Evolutionary conservation across 1,284 basidiomycete species (phyloP), one percentile per base, ranked within the genome.

Genomic region (Puccinia horiana): DNA sequence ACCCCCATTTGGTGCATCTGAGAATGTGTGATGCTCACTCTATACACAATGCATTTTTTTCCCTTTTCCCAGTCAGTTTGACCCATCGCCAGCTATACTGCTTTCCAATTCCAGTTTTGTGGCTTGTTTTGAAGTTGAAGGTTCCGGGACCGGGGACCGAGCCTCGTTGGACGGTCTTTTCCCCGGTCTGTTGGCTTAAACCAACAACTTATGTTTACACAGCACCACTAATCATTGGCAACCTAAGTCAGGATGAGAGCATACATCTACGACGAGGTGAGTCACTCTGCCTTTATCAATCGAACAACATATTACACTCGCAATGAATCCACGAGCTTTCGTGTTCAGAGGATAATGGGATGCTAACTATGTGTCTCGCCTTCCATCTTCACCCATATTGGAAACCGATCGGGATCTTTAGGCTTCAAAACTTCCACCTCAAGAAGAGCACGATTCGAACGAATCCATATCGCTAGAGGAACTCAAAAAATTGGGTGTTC

Each of bases 381-480:
- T n/a, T 42, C 65, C 8, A 6, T 47, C 37, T 69, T n/a, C 37
- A n/a, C 65, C 1, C 9, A 42, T n/a, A 67, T 61, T 18, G 56
- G 2, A 37, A 12, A 37, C 16, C 63, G 11, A 20, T 14, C 20
- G 4, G 3, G n/a, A 44, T 18, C 4, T n/a, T 5, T 20, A 69
- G 65, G 65, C 32, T 11, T 47, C 65, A n/a, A n/a, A n/a, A 23
- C 37, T 69, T 47, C 40, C 65, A n/a, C 65, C 65, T 0, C 65
- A 69, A 29, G 65, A 58, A 20, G 63, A 67, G 32, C 76, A 79
- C 32, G 76, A 67, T 32, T 79, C 76, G 11, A 79, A 70, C 32
- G 65, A 54, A 23, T 18, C 76, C 42, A 49, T 79, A 26, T 44
- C 76, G 16, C 8, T 54, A 29, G 12, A 67, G 5, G 26, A 63